Conservation (phyloP, 768 basidiomycete species). For the Russula brevipes region DNA sequence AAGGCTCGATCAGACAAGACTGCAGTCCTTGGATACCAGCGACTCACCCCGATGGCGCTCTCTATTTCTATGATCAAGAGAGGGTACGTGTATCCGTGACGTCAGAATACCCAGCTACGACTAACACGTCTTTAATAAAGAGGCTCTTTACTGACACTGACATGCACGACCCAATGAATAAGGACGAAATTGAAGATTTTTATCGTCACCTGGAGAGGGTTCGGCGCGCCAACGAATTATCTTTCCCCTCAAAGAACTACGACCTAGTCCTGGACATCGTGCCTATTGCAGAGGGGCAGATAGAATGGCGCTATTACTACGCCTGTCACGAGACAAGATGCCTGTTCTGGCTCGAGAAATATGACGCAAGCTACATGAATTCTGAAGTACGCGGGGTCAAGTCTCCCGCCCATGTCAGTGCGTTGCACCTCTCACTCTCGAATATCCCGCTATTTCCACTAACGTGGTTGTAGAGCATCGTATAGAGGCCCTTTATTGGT, state of each 20-base stretch:
- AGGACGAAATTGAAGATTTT: slow-evolving; percentile 34
- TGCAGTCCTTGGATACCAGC: slow-evolving; percentile 25
- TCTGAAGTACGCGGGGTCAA: slow-evolving; percentile 14
- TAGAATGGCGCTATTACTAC: slow-evolving; percentile 43
- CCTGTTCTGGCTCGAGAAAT: slow-evolving; percentile 51
- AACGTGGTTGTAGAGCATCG: slow-evolving; percentile 21
- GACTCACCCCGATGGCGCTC: slow-evolving; percentile 56
- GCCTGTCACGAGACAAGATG: slow-evolving; percentile 42
- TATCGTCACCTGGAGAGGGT: neutral
- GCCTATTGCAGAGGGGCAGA: slow-evolving; percentile 33
- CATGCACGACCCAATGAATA: slow-evolving; percentile 37
- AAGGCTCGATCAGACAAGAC: neutral
- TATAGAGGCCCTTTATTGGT: slow-evolving; percentile 29
- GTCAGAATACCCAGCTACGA: neutral
- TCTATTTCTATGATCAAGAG: slow-evolving; percentile 49
- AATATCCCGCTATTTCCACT: neutral
- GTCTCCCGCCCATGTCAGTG: slow-evolving; percentile 17
- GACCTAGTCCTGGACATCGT: slow-evolving; percentile 21
- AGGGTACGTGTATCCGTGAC: slow-evolving; percentile 33
- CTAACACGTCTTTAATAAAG: slow-evolving; percentile 29
- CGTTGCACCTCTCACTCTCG: neutral
- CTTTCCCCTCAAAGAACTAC: slow-evolving; percentile 23
- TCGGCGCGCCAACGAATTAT: slow-evolving; percentile 18
- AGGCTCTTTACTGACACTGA: slow-evolving; percentile 52
- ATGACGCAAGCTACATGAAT: slow-evolving; percentile 35